A percentile compares a stretch with the other conserved stretches of the same genome.
phyloP scores from a whole-genome alignment of 2,329 filamentous ascomycete species.

The Ceratocystis cacaofunesta region DNA sequence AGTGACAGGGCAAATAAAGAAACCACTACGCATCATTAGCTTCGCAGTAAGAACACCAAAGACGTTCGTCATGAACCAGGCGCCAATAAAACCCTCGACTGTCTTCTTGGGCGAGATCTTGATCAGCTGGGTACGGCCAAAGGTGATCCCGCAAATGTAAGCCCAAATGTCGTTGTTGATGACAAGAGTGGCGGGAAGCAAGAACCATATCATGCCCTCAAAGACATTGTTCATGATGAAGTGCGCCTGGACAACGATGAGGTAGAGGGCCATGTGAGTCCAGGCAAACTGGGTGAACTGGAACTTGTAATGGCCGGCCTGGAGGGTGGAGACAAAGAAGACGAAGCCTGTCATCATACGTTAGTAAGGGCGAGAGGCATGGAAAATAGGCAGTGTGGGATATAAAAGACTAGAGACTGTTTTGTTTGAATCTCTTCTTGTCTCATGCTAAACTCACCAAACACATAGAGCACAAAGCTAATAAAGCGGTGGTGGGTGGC shows the following conservation, averaged over 20 bases:
- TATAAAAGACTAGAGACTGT: not conserved
- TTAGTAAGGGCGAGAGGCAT: too few relatives aligned
- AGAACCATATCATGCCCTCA: constrained; percentile 99
- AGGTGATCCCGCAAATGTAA: constrained; percentile 93
- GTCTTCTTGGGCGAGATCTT: constrained; percentile 99
- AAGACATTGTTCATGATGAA: constrained; percentile 99
- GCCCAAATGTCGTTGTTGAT: constrained; percentile 99
- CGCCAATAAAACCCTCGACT: constrained; percentile 90
- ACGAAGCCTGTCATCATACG: constrained; percentile 57
- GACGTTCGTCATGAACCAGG: constrained; percentile 87
- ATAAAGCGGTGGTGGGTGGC: constrained; percentile 98
- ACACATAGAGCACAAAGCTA: constrained; percentile 94
- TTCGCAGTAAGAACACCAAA: constrained; percentile 74
- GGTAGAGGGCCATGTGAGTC: constrained; percentile 97
- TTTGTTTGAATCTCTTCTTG: too few relatives aligned
- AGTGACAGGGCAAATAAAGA: constrained; percentile 96
- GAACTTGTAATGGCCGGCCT: constrained; percentile 93
- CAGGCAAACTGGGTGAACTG: constrained; percentile 99
- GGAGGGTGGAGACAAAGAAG: constrained; percentile 88
- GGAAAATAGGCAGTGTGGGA: constrained; percentile 21
- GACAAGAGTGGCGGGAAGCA: constrained; percentile 83
- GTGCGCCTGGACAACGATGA: constrained; percentile 94
- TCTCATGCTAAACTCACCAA: constrained; percentile 45
- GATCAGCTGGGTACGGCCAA: constrained; percentile 91
- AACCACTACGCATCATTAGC: constrained; percentile 76